Evolutionary conservation across 1,139 yeast species (phyloP), one percentile per base, ranked within the genome.

Genomic region (Debaryomyces robertsiae): DNA sequence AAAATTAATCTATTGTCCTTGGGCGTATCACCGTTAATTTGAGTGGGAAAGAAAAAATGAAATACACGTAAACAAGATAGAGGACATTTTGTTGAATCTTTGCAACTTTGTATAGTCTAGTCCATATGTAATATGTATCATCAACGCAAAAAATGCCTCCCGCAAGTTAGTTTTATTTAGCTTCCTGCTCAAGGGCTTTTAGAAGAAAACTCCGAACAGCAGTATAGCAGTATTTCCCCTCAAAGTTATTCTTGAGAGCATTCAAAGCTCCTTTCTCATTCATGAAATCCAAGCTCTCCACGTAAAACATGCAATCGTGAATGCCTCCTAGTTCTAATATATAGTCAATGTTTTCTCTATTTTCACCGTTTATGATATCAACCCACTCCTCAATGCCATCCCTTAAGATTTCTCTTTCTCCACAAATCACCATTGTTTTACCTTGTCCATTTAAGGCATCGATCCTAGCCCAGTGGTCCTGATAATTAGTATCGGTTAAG

Each of bases 401-500:
- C 30, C 62, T 51, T 33, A 72, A 58, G 4, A 66, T 58, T 50
- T 72, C 77, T 32, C 67, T 48, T 40, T 62, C 74, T 15, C 79
- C 79, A 46, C 60, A 61, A 18, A 68, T 56, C 25, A 59, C 47
- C n/a, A 67, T 39, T 9, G 65, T 50, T 13, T 57, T 55, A 2
- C 61, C 62, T 16, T 58, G 50, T 4, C 49, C 52, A 19, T 57
- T 57, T 25, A 72, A 50, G 5, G 62, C 52, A 2, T 57, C 56
- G 14, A 69, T 65, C 7, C 57, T 52, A 16, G 51, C 47, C 74
- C 74, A 69, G 42, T 60, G 58, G 2, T 49, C 45, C 6, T 49
- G 56, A 38, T 51, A 55, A 32, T 52, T 52, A 16, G 64, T 52
- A 30, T 55, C 55, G 15, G 62, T 52, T 37, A 60, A 60, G 3